Conservation (phyloP, 129 eudicot genomes). For the Flaveria bidentis region DNA sequence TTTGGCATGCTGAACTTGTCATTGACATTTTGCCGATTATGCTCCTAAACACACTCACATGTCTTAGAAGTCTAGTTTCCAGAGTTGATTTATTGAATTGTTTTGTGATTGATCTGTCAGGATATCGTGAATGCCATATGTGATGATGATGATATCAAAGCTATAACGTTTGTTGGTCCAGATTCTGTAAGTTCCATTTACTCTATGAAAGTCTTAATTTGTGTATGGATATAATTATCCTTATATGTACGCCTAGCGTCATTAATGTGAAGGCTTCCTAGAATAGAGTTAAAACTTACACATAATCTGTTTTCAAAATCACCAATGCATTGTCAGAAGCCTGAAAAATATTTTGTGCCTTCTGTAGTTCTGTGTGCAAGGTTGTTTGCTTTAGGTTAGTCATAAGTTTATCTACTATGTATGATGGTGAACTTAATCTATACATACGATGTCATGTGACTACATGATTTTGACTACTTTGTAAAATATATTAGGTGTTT, state of each 20-base stretch:
- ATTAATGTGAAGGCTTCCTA: conserved; percentile 10
- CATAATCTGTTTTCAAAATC: neutral
- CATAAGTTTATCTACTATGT: neutral
- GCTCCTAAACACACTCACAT: conserved; percentile 21
- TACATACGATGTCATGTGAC: neutral
- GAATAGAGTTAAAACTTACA: neutral
- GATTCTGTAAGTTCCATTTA: conserved; percentile 63
- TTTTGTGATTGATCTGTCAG: conserved; percentile 42
- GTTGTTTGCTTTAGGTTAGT: neutral
- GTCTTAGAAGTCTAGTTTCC: conserved; percentile 12
- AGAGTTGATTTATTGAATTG: conserved; percentile 26
- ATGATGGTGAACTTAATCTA: neutral
- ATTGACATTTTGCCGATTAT: conserved; percentile 23
- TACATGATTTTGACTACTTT: neutral
- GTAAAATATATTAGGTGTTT: neutral
- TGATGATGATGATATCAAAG: conserved; percentile 88
- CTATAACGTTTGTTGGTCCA: conserved; percentile 91
- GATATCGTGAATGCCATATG: conserved; percentile 88
- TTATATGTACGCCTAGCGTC: neutral
- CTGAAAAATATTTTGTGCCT: neutral
- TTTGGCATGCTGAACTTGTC: conserved; percentile 14
- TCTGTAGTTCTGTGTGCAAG: neutral
- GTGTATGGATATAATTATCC: conserved; percentile 11
- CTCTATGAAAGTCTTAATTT: conserved; percentile 22
- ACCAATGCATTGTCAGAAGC: neutral